These are phyloP conservation scores for Vickermania spadyakhi DNA, from an alignment of 208 protist genomes.

Conservation along the genomic window DNA sequence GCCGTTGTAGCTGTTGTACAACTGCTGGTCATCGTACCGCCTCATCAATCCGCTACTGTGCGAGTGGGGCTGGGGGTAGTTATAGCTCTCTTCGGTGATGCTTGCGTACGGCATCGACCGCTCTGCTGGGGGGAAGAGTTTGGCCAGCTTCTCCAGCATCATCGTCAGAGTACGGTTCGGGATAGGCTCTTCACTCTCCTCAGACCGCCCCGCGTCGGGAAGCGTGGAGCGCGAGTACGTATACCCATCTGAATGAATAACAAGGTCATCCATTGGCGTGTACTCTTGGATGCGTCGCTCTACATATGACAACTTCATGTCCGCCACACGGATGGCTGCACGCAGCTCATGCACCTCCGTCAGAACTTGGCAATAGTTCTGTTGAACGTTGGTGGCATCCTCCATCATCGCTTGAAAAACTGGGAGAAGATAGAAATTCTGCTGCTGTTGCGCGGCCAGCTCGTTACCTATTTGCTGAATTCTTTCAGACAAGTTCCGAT, in stretches of 20 bases:
- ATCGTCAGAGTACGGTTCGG: slow-evolving; percentile 78
- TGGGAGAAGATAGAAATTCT: slow-evolving; percentile 27
- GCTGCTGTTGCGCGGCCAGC: slow-evolving; percentile 5
- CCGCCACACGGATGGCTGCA: slow-evolving; percentile 23
- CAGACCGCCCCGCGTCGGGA: slow-evolving; percentile 30
- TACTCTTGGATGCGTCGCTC: slow-evolving; percentile 57
- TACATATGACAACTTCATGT: slow-evolving; percentile 43
- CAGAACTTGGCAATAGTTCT: slow-evolving; percentile 50
- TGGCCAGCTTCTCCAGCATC: slow-evolving; percentile 57
- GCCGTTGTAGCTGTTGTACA: slow-evolving; percentile 10
- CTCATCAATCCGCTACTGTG: neutral
- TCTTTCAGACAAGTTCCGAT: neutral
- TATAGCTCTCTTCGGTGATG: neutral
- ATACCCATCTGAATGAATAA: slow-evolving; percentile 85
- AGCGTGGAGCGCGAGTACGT: slow-evolving; percentile 88
- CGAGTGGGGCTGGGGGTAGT: too few species aligned
- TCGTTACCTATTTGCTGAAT: neutral
- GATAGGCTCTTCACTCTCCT: slow-evolving; percentile 41
- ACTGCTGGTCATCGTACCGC: neutral
- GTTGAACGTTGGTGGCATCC: slow-evolving; percentile 34
- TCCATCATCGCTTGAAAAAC: slow-evolving; percentile 24
- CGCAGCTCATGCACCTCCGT: slow-evolving; percentile 45
- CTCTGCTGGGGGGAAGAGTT: slow-evolving; percentile 13
- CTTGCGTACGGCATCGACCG: neutral
- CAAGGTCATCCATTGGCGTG: slow-evolving; percentile 65